phyloP scores from a whole-genome alignment of 2,329 filamentous ascomycete species.

The Fusarium palustre region DNA sequence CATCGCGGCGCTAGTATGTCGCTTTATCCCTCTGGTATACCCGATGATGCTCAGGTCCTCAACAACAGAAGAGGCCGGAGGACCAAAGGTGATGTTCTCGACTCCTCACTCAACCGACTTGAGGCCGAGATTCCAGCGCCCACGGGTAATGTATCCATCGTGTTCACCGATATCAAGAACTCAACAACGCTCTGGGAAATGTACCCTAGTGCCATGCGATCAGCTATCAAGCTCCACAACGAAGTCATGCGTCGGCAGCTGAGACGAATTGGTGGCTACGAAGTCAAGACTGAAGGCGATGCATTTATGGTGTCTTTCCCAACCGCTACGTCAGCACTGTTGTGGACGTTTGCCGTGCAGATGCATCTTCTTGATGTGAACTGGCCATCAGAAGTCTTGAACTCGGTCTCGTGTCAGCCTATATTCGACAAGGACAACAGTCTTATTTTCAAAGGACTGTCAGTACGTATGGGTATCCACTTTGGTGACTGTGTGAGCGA shows the following conservation, averaged over 20 bases:
- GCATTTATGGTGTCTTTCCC: conserved; percentile 99
- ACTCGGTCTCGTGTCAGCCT: conserved; percentile 85
- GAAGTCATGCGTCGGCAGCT: conserved; percentile 95
- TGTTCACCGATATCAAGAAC: conserved; percentile 99
- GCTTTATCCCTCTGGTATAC: conserved; percentile 79
- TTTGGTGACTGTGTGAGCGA: conserved; percentile 96
- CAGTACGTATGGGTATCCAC: conserved; percentile 97
- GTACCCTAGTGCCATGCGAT: conserved; percentile 93
- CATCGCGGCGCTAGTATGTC: conserved; percentile 86
- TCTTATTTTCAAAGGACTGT: conserved; percentile 92
- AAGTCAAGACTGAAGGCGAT: conserved; percentile 99
- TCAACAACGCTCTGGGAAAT: conserved; percentile 97
- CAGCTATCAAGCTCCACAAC: conserved; percentile 97
- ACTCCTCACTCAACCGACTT: conserved; percentile 87
- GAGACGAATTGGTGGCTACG: conserved; percentile 93
- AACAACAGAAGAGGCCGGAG: conserved; percentile 74
- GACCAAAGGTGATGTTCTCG: conserved; percentile 73
- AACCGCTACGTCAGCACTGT: conserved; percentile 90
- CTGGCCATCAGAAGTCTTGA: conserved; percentile 94
- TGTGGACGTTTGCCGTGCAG: conserved; percentile 98
- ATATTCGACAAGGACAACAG: conserved; percentile 85
- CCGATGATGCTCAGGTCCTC: conserved; percentile 75
- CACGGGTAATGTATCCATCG: conserved; percentile 88
- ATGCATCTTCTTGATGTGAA: conserved; percentile 85
- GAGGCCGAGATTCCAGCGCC: conserved; percentile 93